Conservation (phyloP, 2,329 filamentous ascomycete species). For the Aspergillus neoniger region DNA sequence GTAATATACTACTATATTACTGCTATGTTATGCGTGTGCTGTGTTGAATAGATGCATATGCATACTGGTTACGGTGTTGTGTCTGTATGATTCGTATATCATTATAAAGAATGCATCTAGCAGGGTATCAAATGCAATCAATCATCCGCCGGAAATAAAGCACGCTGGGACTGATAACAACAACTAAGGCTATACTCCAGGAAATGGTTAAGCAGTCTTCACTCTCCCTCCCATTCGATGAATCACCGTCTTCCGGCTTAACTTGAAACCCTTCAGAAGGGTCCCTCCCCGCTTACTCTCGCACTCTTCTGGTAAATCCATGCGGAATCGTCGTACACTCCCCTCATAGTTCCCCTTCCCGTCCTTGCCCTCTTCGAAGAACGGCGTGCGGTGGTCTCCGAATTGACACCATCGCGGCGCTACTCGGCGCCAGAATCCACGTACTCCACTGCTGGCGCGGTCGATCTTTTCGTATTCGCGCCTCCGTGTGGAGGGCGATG, state of each 20-base stretch:
- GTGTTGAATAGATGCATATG: too few species aligned
- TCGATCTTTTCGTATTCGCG: conserved; percentile 58
- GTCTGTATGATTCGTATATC: too few species aligned
- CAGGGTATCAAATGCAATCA: not conserved
- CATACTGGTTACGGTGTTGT: too few species aligned
- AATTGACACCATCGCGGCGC: conserved; percentile 45
- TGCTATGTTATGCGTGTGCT: too few species aligned
- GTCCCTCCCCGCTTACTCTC: not conserved
- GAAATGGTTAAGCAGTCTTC: not conserved
- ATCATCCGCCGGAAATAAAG: not conserved
- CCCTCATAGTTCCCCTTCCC: conserved; percentile 45
- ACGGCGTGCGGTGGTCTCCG: conserved; percentile 37
- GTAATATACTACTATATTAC: too few species aligned
- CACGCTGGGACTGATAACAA: too few species aligned
- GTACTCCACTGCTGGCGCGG: conserved; percentile 44
- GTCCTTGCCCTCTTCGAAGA: conserved; percentile 43
- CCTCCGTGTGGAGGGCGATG: conserved; percentile 45
- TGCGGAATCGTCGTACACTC: conserved; percentile 48
- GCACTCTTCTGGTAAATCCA: conserved; percentile 44
- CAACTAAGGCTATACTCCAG: too few species aligned
- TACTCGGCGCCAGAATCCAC: conserved; percentile 45
- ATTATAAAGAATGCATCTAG: too few species aligned
- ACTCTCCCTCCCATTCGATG: not conserved
- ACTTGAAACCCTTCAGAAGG: conserved; percentile 8
- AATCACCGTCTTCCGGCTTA: conserved; percentile 19